These are phyloP conservation scores for Protea cynaroides DNA, from an alignment of 164 flowering plant genomes.

Conservation along the genomic window DNA sequence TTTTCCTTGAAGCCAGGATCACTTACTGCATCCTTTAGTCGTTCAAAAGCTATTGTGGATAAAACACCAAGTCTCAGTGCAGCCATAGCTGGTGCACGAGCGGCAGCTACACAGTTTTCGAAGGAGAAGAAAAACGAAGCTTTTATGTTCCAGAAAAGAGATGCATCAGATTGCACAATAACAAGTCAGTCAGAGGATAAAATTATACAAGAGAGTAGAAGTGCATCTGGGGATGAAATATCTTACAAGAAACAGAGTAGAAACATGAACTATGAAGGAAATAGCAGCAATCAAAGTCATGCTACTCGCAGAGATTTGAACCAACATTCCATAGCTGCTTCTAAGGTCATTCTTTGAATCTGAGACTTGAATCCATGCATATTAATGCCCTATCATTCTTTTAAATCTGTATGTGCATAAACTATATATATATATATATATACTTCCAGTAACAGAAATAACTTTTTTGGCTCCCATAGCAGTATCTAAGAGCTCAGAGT, in stretches of 20 bases:
- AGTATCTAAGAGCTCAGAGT: too few relatives aligned
- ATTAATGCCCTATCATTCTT: constrained; percentile 2
- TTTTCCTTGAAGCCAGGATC: constrained; percentile 84
- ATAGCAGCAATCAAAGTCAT: constrained; percentile 9
- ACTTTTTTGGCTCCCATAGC: too few relatives aligned
- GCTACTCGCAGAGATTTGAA: constrained; percentile 6
- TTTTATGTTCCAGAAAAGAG: neutral
- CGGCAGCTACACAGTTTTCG: constrained; percentile 76
- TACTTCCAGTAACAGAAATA: too few relatives aligned
- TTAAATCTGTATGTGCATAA: neutral
- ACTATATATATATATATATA: neutral
- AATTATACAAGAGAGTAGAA: constrained; percentile 6
- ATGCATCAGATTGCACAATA: constrained; percentile 10
- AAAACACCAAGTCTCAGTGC: constrained; percentile 42
- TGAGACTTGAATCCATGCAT: too few relatives aligned
- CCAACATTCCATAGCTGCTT: constrained; percentile 17
- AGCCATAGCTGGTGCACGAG: constrained; percentile 84
- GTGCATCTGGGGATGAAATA: constrained; percentile 6
- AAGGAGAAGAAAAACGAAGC: constrained; percentile 29
- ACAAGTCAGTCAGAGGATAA: constrained; percentile 12
- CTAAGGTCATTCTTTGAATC: constrained; percentile 17
- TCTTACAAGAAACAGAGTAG: constrained; percentile 7
- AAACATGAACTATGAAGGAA: constrained; percentile 3
- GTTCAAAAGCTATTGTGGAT: constrained; percentile 28
- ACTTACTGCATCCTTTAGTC: constrained; percentile 15